Percentiles rank a stretch among this genome's conserved stretches.
Conservation (phyloP, 108 stramenopile genomes). For the Skeletonema marinoi region DNA sequence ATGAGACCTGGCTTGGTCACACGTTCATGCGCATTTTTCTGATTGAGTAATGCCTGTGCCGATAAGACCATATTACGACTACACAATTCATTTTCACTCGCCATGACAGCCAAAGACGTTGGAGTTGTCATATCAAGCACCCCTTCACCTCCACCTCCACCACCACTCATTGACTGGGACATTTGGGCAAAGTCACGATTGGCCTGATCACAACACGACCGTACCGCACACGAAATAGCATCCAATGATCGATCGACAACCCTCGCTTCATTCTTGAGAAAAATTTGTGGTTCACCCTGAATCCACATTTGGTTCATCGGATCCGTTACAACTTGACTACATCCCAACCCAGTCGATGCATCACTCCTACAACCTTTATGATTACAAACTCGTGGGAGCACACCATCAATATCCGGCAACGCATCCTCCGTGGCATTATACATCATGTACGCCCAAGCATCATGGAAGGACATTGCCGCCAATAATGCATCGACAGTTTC, state of each 20-base stretch:
- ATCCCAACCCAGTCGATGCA: conserved; percentile 35
- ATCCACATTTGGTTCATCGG: conserved; percentile 88
- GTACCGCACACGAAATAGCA: conserved; percentile 83
- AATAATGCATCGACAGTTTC: conserved; percentile 58
- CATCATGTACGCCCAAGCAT: conserved; percentile 88
- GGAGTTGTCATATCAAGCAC: conserved; percentile 39
- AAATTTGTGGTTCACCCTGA: conserved; percentile 86
- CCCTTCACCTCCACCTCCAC: background rate
- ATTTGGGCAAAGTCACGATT: conserved; percentile 73
- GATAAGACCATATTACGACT: conserved; percentile 86
- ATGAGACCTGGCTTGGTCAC: conserved; percentile 78
- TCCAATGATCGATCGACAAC: conserved; percentile 74
- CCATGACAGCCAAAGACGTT: conserved; percentile 62
- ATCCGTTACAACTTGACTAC: conserved; percentile 55
- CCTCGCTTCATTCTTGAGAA: conserved; percentile 86
- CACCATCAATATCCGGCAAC: conserved; percentile 76
- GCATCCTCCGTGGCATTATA: conserved; percentile 76
- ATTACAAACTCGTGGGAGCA: conserved; percentile 48
- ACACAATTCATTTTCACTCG: conserved; percentile 84
- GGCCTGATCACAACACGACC: conserved; percentile 88
- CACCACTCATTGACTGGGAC: conserved; percentile 49
- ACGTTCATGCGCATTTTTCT: conserved; percentile 33
- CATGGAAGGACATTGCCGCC: conserved; percentile 80
- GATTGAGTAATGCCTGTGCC: conserved; percentile 75
- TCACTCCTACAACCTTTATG: conserved; percentile 27